phyloP scores from a whole-genome alignment of 169 alveolate genomes.

The Plasmodium chabaudi region DNA sequence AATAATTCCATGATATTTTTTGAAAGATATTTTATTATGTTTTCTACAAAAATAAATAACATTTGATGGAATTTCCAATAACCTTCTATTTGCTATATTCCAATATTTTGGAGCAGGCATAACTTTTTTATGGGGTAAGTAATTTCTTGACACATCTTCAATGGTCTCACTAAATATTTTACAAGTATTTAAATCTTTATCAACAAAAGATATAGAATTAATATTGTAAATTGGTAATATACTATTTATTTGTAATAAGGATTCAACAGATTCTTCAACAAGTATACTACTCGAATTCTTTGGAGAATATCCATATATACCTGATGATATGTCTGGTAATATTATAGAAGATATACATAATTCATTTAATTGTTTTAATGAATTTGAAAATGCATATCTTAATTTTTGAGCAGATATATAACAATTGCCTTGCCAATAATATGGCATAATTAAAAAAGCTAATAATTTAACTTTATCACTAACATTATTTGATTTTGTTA shows the following conservation, averaged over 20 bases:
- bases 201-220: conserved; percentile 61
- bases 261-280: conserved; percentile 48
- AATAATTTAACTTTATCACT: conserved; percentile 67
- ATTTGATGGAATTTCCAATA: conserved; percentile 71
- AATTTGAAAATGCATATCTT: conserved; percentile 70
- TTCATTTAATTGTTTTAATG: conserved; percentile 65
- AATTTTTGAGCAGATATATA: conserved; percentile 66
- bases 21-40: conserved; percentile 70
- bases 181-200: conserved; percentile 67
- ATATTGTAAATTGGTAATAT: conserved; percentile 64
- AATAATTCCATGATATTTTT: conserved; percentile 77
- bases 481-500: conserved; percentile 62
- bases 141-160: conserved; percentile 68
- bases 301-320: conserved; percentile 67
- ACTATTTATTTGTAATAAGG: conserved; percentile 40
- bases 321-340: conserved; percentile 69
- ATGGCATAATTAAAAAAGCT: conserved; percentile 77
- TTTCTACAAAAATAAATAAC: conserved; percentile 64
- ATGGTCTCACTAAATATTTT: conserved; percentile 58
- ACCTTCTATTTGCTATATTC: conserved; percentile 61
- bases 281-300: conserved; percentile 38
- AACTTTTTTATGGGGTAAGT: conserved; percentile 61
- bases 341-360: conserved; percentile 66
- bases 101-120: conserved; percentile 74
- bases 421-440: conserved; percentile 75